Evolutionary conservation across 441 rosid genomes (phyloP), one percentile per base, ranked within the genome.

Genomic region (Pelargonium citronellum): DNA sequence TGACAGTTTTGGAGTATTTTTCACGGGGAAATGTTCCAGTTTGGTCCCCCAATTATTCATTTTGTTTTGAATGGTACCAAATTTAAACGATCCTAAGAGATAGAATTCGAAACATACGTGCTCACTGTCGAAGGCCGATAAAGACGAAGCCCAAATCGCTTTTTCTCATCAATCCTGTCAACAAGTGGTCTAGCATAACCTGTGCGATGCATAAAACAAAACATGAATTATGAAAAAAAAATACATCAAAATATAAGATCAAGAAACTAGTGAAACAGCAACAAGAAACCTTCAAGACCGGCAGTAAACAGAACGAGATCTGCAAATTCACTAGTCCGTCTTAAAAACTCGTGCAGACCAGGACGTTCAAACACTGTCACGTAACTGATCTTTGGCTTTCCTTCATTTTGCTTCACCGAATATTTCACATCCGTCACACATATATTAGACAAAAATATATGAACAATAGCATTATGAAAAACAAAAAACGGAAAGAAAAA

Each of bases 281-380:
- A 15, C 19, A 57, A 17, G 64, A 64, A 71, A 81, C 83, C 81
- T 78, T 78, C 81, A 34, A 78, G 75, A 20, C 83, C 83, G 15
- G 83, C 81, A 10, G 81, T 78, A 67, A 81, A 81, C 39, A 81
- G 73, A 66, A 81, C 71, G 51, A 81, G 70, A n/a, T 78, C 73
- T 0, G 78, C 81, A 66, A 78, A 81, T 71, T 81, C 77, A 17
- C 61, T 16, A 8, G 73, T 67, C 62, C 73, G 67, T 70, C 64
- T 73, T 63, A 81, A 69, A 64, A 81, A 81, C 67, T 78, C 76
- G 2, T 63, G 74, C 79, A 78, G 64, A n/a, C 84, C 84, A 2
- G 84, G 84, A 34, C 84, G 79, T 71, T 81, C 84, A 27, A 78
- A 81, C 53, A 81, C 84, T 1, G 79, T 81, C 12, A 81, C 76